Evolutionary conservation across 2,329 filamentous ascomycete genomes (phyloP).

Genomic region (Aspergillus aculeatinus): DNA sequence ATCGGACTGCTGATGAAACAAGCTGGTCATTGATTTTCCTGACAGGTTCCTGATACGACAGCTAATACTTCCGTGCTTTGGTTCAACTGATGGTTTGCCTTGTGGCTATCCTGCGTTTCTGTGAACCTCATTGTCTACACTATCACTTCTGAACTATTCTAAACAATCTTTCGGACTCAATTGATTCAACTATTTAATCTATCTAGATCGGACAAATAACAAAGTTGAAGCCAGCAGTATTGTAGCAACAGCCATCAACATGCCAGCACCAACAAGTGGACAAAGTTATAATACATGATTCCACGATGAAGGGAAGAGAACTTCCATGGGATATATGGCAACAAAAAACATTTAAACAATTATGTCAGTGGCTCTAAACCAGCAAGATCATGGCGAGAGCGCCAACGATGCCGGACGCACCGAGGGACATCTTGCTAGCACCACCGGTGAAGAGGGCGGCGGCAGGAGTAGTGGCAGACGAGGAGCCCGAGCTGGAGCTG

Average conservation of each 20-base stretch:
- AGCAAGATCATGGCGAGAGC: slow-evolving; percentile 20
- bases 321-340: slow-evolving; percentile 1
- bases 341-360: not conserved
- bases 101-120: too few relatives aligned
- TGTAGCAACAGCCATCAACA: not conserved
- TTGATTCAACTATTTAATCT: not conserved
- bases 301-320: not conserved
- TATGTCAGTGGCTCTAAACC: slow-evolving; percentile 6
- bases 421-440: slow-evolving; percentile 20
- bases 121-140: too few relatives aligned
- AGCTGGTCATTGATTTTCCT: too few relatives aligned
- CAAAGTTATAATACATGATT: slow-evolving; percentile 3
- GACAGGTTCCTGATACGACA: too few relatives aligned
- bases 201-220: not conserved
- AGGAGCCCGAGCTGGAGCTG: not conserved
- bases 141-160: not conserved
- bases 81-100: too few relatives aligned
- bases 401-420: slow-evolving; percentile 16
- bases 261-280: not conserved
- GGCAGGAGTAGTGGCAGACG: slow-evolving; percentile 16
- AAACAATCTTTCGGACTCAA: not conserved
- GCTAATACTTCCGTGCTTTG: too few relatives aligned
- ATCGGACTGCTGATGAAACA: too few relatives aligned
- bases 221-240: not conserved
- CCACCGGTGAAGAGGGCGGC: slow-evolving; percentile 27